Conservation (phyloP, 805 yeast species). For the Clavispora asparagi region DNA sequence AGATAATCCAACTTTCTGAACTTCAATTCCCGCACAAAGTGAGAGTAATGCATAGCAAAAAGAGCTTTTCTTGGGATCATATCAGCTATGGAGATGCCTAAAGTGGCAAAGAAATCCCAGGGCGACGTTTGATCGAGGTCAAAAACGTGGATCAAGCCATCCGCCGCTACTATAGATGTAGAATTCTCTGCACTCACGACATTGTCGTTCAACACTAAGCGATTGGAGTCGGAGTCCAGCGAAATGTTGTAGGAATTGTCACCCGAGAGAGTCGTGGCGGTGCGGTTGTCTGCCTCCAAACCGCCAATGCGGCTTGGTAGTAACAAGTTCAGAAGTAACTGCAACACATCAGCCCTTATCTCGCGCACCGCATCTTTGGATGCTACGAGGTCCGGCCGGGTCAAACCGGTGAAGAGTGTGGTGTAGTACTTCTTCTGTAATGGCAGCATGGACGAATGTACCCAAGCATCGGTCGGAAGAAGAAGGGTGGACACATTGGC, state of each 20-base stretch:
- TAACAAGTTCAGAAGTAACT: constrained; percentile 22
- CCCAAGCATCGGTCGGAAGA: constrained; percentile 29
- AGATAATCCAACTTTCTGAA: constrained; percentile 52
- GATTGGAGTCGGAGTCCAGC: constrained; percentile 5
- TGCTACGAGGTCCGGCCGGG: constrained; percentile 12
- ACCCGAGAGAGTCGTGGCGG: constrained; percentile 4
- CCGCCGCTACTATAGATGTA: constrained; percentile 18
- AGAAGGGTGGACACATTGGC: constrained; percentile 23
- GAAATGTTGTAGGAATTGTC: constrained; percentile 11
- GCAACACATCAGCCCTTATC: constrained; percentile 22
- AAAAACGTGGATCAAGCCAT: constrained; percentile 34
- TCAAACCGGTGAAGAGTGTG: constrained; percentile 18
- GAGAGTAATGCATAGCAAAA: constrained; percentile 44
- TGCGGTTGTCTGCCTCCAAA: constrained; percentile 8
- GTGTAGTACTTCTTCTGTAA: constrained; percentile 25
- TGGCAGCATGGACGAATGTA: constrained; percentile 21
- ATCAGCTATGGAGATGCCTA: constrained; percentile 18
- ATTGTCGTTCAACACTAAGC: constrained; percentile 17
- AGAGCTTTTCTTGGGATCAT: constrained; percentile 33
- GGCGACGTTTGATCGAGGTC: constrained; percentile 6
- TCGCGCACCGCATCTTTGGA: constrained; percentile 30
- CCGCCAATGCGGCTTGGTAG: constrained; percentile 25
- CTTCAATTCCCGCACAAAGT: constrained; percentile 64
- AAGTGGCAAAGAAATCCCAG: constrained; percentile 15
- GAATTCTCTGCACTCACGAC: constrained; percentile 11